Percentiles rank a stretch among this genome's conserved stretches.
Evolutionary conservation across 768 basidiomycete species (phyloP).

Genomic region (Russula dissimulans): DNA sequence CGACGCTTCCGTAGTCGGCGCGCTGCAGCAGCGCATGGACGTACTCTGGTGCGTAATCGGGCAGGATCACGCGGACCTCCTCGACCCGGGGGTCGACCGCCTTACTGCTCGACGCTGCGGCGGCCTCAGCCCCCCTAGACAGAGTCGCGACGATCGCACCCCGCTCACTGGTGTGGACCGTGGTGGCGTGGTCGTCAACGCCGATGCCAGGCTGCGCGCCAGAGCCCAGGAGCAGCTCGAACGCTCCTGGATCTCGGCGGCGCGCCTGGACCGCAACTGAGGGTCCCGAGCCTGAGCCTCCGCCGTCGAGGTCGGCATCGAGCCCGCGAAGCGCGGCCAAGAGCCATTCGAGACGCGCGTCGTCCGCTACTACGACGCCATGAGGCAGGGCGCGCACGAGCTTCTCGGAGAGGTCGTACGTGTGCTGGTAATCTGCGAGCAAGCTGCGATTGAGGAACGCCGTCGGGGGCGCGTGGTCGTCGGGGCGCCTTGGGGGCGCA

Average conservation of each 20-base stretch:
- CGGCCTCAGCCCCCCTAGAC: constrained; percentile 10
- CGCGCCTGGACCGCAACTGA: constrained; percentile 6
- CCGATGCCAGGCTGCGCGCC: constrained; percentile 37
- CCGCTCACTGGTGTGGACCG: background rate
- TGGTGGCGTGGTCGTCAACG: constrained; percentile 27
- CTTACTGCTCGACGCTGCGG: constrained; percentile 23
- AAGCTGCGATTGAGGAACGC: constrained; percentile 59
- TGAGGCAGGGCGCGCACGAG: constrained; percentile 32
- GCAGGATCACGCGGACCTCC: constrained; percentile 71
- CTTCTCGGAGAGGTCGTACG: constrained; percentile 44
- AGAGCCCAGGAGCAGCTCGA: constrained; percentile 56
- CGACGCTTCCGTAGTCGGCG: constrained; percentile 40
- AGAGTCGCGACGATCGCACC: background rate
- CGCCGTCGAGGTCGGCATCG: constrained; percentile 18
- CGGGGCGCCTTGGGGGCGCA: constrained; percentile 13
- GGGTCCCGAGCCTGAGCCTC: background rate
- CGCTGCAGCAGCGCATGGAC: constrained; percentile 48
- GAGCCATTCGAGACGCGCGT: constrained; percentile 48
- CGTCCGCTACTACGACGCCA: constrained; percentile 36
- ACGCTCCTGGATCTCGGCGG: constrained; percentile 39
- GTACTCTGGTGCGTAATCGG: constrained; percentile 48
- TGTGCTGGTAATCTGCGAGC: constrained; percentile 61
- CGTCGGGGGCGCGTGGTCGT: constrained; percentile 14
- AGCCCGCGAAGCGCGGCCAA: constrained; percentile 41
- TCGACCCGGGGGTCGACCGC: constrained; percentile 50